Base-by-base conservation (phyloP, 495 filamentous ascomycete species). In the Corynascus novoguineensis region DNA sequence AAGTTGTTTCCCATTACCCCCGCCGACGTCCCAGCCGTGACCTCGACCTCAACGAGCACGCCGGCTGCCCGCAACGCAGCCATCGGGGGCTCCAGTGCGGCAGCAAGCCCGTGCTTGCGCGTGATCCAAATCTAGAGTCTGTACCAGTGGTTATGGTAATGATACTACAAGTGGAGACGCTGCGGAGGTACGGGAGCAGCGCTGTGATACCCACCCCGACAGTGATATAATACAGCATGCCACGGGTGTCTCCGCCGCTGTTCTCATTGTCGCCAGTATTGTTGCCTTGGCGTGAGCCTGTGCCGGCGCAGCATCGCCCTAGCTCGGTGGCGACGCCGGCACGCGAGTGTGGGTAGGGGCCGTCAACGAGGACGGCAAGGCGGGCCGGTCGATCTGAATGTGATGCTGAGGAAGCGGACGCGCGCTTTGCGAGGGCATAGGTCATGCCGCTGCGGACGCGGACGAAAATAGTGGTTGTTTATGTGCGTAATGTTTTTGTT, bases 151-250 rank as follows among this genome's bases (percentile, higher is more conserved):
- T n/a, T n/a, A n/a, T n/a, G n/a, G n/a, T n/a, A n/a, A n/a, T n/a
- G n/a, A n/a, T n/a, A n/a, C n/a, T n/a, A n/a, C n/a, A n/a, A n/a
- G n/a, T 6, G 28, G 14, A 53, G 34, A 53, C 51, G 27, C 8
- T 48, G 14, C 60, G 60, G 40, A 63, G 49, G 35, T 57, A 60
- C 6, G 64, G 57, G 9, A 68, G 46, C 25, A 64, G 27, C 21
- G 59, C 57, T 2, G 65, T 63, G 42, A 68, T 59, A 8, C 63
- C 65, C 28, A 66, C 67, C 17, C 63, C 60, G 19, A 65, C 63
- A 25, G 60, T 63, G 15, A 70, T 66, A 48, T 59, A n/a, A n/a
- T n/a, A 68, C 14, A 68, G 17, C 5, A 68, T 14, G 19, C 42
- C 53, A n/a, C n/a, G n/a, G n/a, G n/a, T n/a, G n/a, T n/a, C n/a